Percentiles rank a stretch among this genome's conserved stretches.
These are phyloP conservation scores for Ilyonectria robusta DNA, from an alignment of 2,329 filamentous ascomycete species.

Conservation along the genomic window DNA sequence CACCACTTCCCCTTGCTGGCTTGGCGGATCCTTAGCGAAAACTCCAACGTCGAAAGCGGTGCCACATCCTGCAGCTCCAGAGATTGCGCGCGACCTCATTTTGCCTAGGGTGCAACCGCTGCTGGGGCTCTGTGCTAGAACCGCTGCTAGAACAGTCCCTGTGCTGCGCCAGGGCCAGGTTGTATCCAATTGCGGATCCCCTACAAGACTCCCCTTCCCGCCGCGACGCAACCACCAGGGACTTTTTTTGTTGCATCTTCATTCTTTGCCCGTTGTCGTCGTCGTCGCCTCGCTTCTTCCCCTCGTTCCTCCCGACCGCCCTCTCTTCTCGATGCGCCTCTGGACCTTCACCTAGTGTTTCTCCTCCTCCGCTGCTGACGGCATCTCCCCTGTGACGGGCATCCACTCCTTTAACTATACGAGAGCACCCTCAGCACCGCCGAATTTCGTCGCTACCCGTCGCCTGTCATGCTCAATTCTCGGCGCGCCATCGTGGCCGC, in stretches of 20 bases:
- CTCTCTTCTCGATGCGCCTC: slow-evolving; percentile 41
- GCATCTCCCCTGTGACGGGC: slow-evolving; percentile 35
- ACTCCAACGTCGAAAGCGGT: slow-evolving; percentile 35
- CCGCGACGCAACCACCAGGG: slow-evolving; percentile 28
- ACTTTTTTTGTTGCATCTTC: slow-evolving; percentile 33
- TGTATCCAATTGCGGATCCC: slow-evolving; percentile 45
- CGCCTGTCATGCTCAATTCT: slow-evolving; percentile 79
- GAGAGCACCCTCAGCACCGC: slow-evolving; percentile 15
- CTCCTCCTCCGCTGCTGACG: slow-evolving; percentile 29
- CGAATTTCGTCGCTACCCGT: slow-evolving; percentile 32
- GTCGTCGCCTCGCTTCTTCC: slow-evolving; percentile 19
- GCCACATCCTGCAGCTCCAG: slow-evolving; percentile 36
- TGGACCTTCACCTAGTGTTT: slow-evolving; percentile 38
- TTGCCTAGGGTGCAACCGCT: slow-evolving; percentile 33
- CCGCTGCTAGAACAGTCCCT: slow-evolving; percentile 3
- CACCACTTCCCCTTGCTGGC: slow-evolving; percentile 10
- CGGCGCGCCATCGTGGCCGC: slow-evolving; percentile 82
- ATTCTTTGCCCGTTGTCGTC: slow-evolving; percentile 32
- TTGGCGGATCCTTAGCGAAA: slow-evolving; percentile 34
- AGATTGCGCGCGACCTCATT: slow-evolving; percentile 38
- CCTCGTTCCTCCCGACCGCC: slow-evolving; percentile 33
- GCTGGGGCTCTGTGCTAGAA: slow-evolving; percentile 3
- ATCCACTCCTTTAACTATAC: slow-evolving; percentile 39
- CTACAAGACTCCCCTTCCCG: slow-evolving; percentile 22
- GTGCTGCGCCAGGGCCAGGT: slow-evolving; percentile 14